Percentiles rank a stretch among this genome's conserved stretches.
These are phyloP conservation scores for Inosperma sp. DNA, from an alignment of 768 basidiomycete species.

Conservation along the genomic window DNA sequence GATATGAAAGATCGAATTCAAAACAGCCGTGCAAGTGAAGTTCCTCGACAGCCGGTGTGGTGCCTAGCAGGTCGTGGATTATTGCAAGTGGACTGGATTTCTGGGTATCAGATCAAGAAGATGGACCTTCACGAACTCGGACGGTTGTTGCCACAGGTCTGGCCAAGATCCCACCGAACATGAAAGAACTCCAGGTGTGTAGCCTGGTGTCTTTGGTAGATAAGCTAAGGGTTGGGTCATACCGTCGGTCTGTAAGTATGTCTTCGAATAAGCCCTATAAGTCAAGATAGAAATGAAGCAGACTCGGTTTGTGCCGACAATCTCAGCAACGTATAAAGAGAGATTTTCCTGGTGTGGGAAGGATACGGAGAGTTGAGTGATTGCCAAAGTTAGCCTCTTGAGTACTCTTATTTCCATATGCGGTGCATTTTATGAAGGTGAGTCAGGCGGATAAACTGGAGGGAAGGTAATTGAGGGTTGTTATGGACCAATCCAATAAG, in stretches of 20 bases:
- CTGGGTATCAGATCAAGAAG: no score
- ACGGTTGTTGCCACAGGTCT: no score
- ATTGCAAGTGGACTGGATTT: no score
- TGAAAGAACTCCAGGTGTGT: neutral
- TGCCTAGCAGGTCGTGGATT: no score
- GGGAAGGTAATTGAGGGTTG: neutral
- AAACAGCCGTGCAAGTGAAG: no score
- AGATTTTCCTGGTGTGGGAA: neutral
- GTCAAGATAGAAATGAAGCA: neutral
- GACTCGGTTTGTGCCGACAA: neutral
- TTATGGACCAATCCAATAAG: neutral
- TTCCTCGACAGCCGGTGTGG: no score
- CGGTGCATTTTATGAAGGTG: neutral
- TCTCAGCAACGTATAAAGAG: neutral
- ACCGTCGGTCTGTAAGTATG: neutral
- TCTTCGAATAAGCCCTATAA: neutral
- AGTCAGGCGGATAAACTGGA: neutral
- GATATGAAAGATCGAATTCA: no score
- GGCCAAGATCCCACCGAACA: no score
- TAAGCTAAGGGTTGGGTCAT: neutral
- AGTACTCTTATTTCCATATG: neutral
- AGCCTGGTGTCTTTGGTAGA: neutral
- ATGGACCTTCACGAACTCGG: no score
- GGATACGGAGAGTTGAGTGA: neutral
- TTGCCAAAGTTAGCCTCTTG: neutral